These are phyloP conservation scores for Berkeleyomyces rouxiae DNA, from an alignment of 2,329 filamentous ascomycete species.

Conservation along the genomic window DNA sequence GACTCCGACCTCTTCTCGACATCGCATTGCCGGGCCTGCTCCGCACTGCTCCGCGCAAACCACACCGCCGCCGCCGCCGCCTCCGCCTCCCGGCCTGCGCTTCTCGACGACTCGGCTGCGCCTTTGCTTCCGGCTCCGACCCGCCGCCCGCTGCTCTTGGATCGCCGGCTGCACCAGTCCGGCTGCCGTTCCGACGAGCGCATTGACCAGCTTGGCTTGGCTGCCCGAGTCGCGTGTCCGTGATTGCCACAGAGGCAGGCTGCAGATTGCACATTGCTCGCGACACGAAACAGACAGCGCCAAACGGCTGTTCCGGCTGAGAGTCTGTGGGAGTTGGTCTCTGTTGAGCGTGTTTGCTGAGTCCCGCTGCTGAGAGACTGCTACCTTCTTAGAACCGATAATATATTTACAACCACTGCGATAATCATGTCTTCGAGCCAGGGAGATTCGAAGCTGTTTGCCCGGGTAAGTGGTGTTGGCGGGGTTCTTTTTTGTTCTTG, in stretches of 20 bases:
- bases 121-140: not conserved
- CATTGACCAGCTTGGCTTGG: no score
- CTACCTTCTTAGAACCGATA: not conserved
- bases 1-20: no score
- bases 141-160: not conserved
- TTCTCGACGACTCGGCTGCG: not conserved
- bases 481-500: not conserved
- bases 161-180: not conserved
- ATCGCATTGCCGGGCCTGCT: no score
- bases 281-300: no score
- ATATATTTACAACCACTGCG: no score
- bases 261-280: no score
- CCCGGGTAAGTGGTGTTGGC: conserved; percentile 50
- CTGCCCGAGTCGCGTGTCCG: no score
- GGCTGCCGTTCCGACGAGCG: not conserved
- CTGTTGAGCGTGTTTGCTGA: no score
- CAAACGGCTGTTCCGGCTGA: no score
- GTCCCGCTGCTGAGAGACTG: not conserved
- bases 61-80: not conserved
- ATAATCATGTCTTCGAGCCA: conserved; percentile 7
- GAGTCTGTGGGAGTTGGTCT: no score
- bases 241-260: no score
- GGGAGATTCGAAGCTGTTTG: conserved; percentile 98
- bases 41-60: no score
- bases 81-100: not conserved